phyloP scores from a whole-genome alignment of 768 basidiomycete species.

The Amanita subjunquillea region DNA sequence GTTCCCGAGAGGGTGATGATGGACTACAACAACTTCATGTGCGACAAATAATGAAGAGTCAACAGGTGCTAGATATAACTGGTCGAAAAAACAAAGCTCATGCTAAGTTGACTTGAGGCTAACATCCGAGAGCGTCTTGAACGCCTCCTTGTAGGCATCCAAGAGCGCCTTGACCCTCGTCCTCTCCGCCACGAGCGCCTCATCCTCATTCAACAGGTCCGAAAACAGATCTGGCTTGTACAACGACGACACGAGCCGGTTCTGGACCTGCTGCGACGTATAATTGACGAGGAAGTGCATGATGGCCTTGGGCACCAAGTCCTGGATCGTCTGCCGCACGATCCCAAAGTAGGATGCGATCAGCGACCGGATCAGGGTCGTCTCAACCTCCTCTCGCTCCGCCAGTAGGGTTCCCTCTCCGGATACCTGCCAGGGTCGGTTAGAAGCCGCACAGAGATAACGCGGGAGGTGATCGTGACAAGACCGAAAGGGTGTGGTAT shows the following conservation, averaged over 20 bases:
- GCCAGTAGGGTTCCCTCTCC: conserved; percentile 58
- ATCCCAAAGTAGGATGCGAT: conserved; percentile 96
- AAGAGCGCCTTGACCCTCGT: conserved; percentile 87
- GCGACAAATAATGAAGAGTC: background rate
- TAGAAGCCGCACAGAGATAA: conserved; percentile 4
- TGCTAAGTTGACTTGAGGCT: conserved; percentile 54
- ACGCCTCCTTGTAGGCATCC: conserved; percentile 93
- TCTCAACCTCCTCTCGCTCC: conserved; percentile 93
- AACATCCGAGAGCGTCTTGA: conserved; percentile 79
- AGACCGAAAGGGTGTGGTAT: background rate
- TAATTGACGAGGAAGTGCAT: conserved; percentile 98
- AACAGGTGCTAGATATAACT: background rate
- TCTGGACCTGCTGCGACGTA: conserved; percentile 95
- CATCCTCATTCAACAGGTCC: conserved; percentile 91
- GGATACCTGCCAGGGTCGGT: conserved; percentile 29
- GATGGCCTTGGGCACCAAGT: conserved; percentile 94
- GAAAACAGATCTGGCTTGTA: conserved; percentile 93
- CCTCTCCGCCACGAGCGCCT: conserved; percentile 88
- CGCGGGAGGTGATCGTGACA: background rate
- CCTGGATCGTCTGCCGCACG: conserved; percentile 93
- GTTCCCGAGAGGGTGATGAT: too few relatives aligned
- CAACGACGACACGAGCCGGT: conserved; percentile 84
- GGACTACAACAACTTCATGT: too few relatives aligned
- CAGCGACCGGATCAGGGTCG: conserved; percentile 84
- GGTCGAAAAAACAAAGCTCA: background rate